These are phyloP conservation scores for Plasmopara viticola DNA, from an alignment of 352 stramenopile genomes.

Conservation along the genomic window DNA sequence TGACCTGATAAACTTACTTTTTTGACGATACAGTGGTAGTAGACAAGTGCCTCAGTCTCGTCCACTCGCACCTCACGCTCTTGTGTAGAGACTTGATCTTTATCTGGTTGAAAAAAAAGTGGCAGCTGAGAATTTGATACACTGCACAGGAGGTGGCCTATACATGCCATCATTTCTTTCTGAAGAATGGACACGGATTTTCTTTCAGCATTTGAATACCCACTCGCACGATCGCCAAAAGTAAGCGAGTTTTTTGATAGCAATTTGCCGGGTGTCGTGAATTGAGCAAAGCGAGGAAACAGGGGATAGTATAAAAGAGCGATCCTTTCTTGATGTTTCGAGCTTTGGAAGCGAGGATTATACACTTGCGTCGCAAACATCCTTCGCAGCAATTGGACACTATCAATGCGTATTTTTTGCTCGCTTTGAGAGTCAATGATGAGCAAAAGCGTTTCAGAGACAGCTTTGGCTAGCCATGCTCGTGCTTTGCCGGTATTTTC, in stretches of 20 bases:
- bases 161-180: slow-evolving; percentile 60
- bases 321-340: slow-evolving; percentile 49
- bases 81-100: background rate
- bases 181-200: slow-evolving; percentile 28
- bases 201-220: background rate
- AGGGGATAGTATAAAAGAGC: slow-evolving; percentile 57
- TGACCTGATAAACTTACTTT: slow-evolving; percentile 19
- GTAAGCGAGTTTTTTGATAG: slow-evolving; percentile 9
- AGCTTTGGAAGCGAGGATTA: slow-evolving; percentile 37
- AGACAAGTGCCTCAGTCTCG: slow-evolving; percentile 36
- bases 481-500: slow-evolving; percentile 4
- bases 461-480: slow-evolving; percentile 49
- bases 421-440: slow-evolving; percentile 57
- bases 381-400: slow-evolving; percentile 42
- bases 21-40: slow-evolving; percentile 40
- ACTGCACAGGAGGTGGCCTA: slow-evolving; percentile 53
- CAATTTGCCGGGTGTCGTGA: slow-evolving; percentile 46
- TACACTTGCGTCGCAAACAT: slow-evolving; percentile 62
- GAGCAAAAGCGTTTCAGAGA: slow-evolving; percentile 46
- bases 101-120: slow-evolving; percentile 35
- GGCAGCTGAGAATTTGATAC: slow-evolving; percentile 39
- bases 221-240: background rate
- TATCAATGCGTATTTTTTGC: slow-evolving; percentile 48
- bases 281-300: slow-evolving; percentile 35
- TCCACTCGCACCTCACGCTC: slow-evolving; percentile 14